phyloP scores from a whole-genome alignment of 192 early-diverging fungal genomes.

The Coemansia sp. region DNA sequence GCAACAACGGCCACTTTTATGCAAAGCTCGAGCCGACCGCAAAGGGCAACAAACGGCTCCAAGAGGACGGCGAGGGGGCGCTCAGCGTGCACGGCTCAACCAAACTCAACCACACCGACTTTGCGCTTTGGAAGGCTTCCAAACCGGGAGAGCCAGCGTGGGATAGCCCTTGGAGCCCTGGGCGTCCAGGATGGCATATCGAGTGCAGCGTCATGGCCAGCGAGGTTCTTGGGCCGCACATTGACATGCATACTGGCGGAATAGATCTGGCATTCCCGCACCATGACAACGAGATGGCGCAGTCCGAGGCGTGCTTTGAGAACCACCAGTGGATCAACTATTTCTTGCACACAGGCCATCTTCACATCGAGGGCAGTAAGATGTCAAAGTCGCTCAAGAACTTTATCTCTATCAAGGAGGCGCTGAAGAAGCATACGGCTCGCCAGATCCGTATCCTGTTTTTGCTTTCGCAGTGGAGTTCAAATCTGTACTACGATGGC shows the following conservation, averaged over 20 bases:
- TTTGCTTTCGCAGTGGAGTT: slow-evolving; percentile 85
- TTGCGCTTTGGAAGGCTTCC: slow-evolving; percentile 95
- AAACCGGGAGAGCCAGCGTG: slow-evolving; percentile 95
- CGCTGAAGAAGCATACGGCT: slow-evolving; percentile 76
- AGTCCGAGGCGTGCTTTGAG: slow-evolving; percentile 90
- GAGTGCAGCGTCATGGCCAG: slow-evolving; percentile 99
- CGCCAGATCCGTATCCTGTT: slow-evolving; percentile 91
- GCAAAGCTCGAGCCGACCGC: slow-evolving; percentile 94
- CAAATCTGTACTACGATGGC: slow-evolving; percentile 82
- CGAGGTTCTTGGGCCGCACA: slow-evolving; percentile 79
- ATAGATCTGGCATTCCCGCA: slow-evolving; percentile 97
- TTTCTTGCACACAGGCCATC: slow-evolving; percentile 95
- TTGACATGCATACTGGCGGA: slow-evolving; percentile 97
- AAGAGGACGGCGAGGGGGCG: slow-evolving; percentile 88
- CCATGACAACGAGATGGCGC: slow-evolving; percentile 98
- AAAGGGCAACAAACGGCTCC: slow-evolving; percentile 74
- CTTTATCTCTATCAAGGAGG: slow-evolving; percentile 93
- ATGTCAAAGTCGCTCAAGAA: slow-evolving; percentile 99
- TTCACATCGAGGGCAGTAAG: slow-evolving; percentile 94
- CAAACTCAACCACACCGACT: slow-evolving; percentile 79
- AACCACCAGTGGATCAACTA: slow-evolving; percentile 98
- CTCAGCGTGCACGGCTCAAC: slow-evolving; percentile 67
- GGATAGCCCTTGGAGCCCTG: slow-evolving; percentile 90
- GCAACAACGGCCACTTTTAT: slow-evolving; percentile 82
- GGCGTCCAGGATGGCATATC: slow-evolving; percentile 99